phyloP scores from a whole-genome alignment of 2,329 filamentous ascomycete species.

The Thielaviopsis musarum region DNA sequence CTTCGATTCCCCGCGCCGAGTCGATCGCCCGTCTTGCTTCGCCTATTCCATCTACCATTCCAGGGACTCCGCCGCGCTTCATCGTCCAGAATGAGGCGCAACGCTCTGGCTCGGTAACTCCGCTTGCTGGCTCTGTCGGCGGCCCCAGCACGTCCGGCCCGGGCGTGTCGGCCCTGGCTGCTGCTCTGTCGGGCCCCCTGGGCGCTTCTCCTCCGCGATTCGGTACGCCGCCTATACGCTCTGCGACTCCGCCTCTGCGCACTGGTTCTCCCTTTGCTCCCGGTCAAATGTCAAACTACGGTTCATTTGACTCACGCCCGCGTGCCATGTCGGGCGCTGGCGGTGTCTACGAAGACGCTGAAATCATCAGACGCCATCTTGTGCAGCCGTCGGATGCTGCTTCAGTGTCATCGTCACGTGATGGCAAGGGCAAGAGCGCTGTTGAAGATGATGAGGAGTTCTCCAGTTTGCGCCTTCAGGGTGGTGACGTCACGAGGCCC shows the following conservation, averaged over 20 bases:
- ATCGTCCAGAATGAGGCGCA: constrained; percentile 21
- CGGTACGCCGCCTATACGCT: constrained; percentile 44
- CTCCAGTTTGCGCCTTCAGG: constrained; percentile 81
- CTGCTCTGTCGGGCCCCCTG: constrained; percentile 62
- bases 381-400: constrained; percentile 47
- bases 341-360: constrained; percentile 57
- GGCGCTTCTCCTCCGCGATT: constrained; percentile 54
- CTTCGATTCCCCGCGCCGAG: constrained; percentile 8
- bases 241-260: constrained; percentile 37
- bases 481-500: constrained; percentile 82
- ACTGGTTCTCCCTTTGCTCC: constrained; percentile 19
- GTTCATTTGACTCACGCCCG: constrained; percentile 62
- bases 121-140: constrained; percentile 31
- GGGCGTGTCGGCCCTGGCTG: constrained; percentile 73
- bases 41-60: constrained; percentile 31
- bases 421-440: constrained; percentile 39
- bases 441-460: constrained; percentile 60
- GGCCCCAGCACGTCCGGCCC: constrained; percentile 53
- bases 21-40: constrained; percentile 38
- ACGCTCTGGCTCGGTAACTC: constrained; percentile 27
- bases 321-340: constrained; percentile 36
- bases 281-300: constrained; percentile 44
- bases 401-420: constrained; percentile 29
- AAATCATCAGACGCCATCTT: constrained; percentile 78
- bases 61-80: constrained; percentile 28